Evolutionary conservation across 2,329 filamentous ascomycete species (phyloP), one percentile per base, ranked within the genome.

Genomic region (Alternaria sp.): DNA sequence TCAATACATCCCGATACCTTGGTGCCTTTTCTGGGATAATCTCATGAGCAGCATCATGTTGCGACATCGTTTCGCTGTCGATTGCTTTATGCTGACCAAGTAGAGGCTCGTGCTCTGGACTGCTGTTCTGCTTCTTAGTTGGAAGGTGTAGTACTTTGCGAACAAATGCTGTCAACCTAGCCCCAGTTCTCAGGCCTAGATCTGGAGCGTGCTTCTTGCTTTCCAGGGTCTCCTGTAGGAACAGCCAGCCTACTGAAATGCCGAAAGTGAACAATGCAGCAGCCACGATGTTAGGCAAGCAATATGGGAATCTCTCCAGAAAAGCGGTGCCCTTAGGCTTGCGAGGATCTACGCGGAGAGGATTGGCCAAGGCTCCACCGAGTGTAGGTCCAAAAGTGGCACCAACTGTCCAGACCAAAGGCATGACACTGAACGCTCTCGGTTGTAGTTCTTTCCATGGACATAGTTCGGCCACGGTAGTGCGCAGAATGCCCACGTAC

Each of bases 401-500:
- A 1, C 95, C 95, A 56, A 97, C 83, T 11, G 90, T 93, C 91
- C 93, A 98, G 2, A 91, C 92, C 15, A 98, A 82, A 5, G 95
- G 95, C 94, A 98, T 97, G 49, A 98, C 85, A 67, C 91, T 93
- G 79, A 98, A 98, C 0, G 96, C 96, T 56, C 89, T 85, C 0
- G 95, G 94, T 75, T 97, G 95, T 7, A 97, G 84, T 74, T 93
- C 91, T 77, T 80, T 93, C 78, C 96, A 89, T 0, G 93, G 92
- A 2, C 97, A 93, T 86, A 97, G 89, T 79, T 97, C 95, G 0
- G 95, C 95, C 3, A 97, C 93, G 83, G 96, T 93, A 15, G 93
- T 97, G 68, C 94, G 84, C 67, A 97, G 90, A 65, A 97, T 97
- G 2, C 96, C 83, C 11, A 85, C 83, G 75, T 97, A 98, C 57